Conservation (phyloP, 2,329 filamentous ascomycete genomes). For the Aureobasidium vineae region DNA sequence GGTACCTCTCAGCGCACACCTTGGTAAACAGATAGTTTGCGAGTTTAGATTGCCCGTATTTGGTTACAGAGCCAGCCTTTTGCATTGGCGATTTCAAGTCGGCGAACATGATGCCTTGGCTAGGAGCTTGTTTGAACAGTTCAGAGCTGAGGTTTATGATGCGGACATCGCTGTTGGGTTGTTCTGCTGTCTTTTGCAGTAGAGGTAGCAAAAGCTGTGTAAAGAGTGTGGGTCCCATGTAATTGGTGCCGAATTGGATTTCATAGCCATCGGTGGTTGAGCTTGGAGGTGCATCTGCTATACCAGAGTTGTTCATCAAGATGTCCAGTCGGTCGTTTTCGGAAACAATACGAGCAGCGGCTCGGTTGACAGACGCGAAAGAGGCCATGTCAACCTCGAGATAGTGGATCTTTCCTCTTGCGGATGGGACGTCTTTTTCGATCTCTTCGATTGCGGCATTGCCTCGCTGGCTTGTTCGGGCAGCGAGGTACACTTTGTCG, state of each 20-base stretch:
- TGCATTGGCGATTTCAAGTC: slow-evolving; percentile 34
- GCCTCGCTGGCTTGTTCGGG: slow-evolving; percentile 46
- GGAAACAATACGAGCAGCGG: slow-evolving; percentile 42
- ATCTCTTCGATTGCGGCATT: slow-evolving; percentile 48
- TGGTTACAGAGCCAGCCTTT: slow-evolving; percentile 33
- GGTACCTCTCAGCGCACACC: slow-evolving; percentile 44
- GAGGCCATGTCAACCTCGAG: slow-evolving; percentile 54
- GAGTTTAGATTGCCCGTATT: slow-evolving; percentile 51
- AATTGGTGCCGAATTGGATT: slow-evolving; percentile 39
- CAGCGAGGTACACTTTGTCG: slow-evolving; percentile 55
- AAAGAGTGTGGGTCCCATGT: slow-evolving; percentile 39
- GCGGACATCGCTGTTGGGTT: slow-evolving; percentile 32
- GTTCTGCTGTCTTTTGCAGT: slow-evolving; percentile 32
- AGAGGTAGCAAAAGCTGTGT: slow-evolving; percentile 35
- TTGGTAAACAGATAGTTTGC: slow-evolving; percentile 49
- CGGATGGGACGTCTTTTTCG: slow-evolving; percentile 34
- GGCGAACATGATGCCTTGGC: slow-evolving; percentile 32
- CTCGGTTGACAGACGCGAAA: slow-evolving; percentile 49
- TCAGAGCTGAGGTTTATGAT: slow-evolving; percentile 36
- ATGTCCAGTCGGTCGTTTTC: slow-evolving; percentile 35
- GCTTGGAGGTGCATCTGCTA: slow-evolving; percentile 33
- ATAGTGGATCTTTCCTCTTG: slow-evolving; percentile 41
- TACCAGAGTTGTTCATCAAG: slow-evolving; percentile 37
- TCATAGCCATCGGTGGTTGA: slow-evolving; percentile 38
- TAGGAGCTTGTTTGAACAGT: slow-evolving; percentile 31